Base-by-base conservation (phyloP, 2,329 filamentous ascomycete species). In the Colletotrichum incanum region DNA sequence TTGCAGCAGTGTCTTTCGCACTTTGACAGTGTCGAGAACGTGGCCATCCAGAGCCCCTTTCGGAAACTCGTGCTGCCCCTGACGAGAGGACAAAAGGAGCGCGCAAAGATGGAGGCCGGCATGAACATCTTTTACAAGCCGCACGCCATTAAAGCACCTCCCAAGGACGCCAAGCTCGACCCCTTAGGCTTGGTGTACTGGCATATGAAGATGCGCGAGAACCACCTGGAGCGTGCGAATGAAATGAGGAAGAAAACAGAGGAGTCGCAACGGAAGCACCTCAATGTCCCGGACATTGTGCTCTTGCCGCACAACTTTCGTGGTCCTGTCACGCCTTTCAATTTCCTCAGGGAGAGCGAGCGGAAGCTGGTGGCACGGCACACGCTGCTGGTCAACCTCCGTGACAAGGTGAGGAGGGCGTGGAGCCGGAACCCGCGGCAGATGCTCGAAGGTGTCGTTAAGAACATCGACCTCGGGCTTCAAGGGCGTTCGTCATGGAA, bases 1-100 rank as follows among this genome's bases (percentile, higher is more conserved):
- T 77, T 88, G 28, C 85, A 87, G 74, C 80, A 82, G 39, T 80
- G 79, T 23, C 79, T 88, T 41, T 81, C 81, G 50, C 72, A 79
- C 16, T 81, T 86, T 58, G 77, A 78, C 39, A 82, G 76, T 66
- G 47, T 66, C 5, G 84, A 85, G 76, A 85, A 85, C 66, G 76
- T 75, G 52, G 74, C 76, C 8, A 76, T 81, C 49, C 79, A 80
- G 68, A 82, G 79, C 3, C 78, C 80, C 2, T 84, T 81, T 78
- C 79, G 80, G 34, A 80, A 80, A 0, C 76, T 85, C 12, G 75
- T 83, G 8, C 76, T 86, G 0, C 82, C 84, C 31, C 67, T 80
- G 61, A 77, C 76, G 28, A 69, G 65, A 7, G 77, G 75, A 59
- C 62, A 75, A 11, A 72, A 58, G 65, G 64, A 75, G 47, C 73